These are phyloP conservation scores for Plenodomus tracheiphilus DNA, from an alignment of 2,329 filamentous ascomycete genomes.

Conservation along the genomic window DNA sequence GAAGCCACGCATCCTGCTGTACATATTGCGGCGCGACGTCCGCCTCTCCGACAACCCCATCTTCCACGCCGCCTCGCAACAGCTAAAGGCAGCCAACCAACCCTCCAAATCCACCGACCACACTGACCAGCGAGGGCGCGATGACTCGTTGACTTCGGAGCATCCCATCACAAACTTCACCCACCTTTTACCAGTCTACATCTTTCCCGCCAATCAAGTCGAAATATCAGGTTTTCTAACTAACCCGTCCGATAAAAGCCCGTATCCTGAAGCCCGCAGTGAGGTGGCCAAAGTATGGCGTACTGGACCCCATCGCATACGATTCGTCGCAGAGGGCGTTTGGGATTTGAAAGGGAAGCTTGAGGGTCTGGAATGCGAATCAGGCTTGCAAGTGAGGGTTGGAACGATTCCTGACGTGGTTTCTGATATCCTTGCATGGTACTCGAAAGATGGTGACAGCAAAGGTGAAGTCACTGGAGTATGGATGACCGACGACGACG, in stretches of 20 bases:
- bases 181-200: slow-evolving; percentile 69
- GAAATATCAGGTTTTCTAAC: slow-evolving; percentile 74
- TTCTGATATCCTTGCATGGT: slow-evolving; percentile 57
- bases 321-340: slow-evolving; percentile 72
- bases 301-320: slow-evolving; percentile 71
- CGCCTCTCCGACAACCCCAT: slow-evolving; percentile 76
- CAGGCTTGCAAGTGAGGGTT: slow-evolving; percentile 62
- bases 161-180: slow-evolving; percentile 29
- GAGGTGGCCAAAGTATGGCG: slow-evolving; percentile 70
- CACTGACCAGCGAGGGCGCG: slow-evolving; percentile 42
- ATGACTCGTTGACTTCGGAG: slow-evolving; percentile 32
- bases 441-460: slow-evolving; percentile 27
- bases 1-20: slow-evolving; percentile 61
- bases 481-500: slow-evolving; percentile 75
- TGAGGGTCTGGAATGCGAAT: slow-evolving; percentile 60
- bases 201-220: slow-evolving; percentile 71
- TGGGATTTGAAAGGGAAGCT: slow-evolving; percentile 71
- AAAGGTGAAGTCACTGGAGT: slow-evolving; percentile 61
- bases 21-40: slow-evolving; percentile 72
- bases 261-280: slow-evolving; percentile 71
- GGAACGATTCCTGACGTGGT: slow-evolving; percentile 65
- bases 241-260: slow-evolving; percentile 49
- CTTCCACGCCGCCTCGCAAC: slow-evolving; percentile 59
- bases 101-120: slow-evolving; percentile 8
- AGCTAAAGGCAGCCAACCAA: slow-evolving; percentile 5